These are phyloP conservation scores for Sporothrix schenckii DNA, from an alignment of 2,329 filamentous ascomycete species.

Conservation along the genomic window DNA sequence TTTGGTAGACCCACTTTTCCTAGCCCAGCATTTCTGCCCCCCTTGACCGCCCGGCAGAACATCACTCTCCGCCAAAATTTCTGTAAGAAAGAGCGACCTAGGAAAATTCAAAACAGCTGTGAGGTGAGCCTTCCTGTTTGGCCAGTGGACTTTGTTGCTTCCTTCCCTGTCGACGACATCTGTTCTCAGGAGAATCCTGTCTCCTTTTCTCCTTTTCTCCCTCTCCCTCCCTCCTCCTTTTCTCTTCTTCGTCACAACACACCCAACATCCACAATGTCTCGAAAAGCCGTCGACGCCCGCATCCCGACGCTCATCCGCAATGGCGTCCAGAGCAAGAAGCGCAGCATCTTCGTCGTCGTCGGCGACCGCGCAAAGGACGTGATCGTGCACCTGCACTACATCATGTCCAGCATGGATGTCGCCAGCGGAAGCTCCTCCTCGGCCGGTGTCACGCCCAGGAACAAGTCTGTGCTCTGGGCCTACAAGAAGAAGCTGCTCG, in stretches of 20 bases:
- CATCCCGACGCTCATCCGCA: slow-evolving; percentile 86
- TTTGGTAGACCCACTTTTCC: slow-evolving; percentile 27
- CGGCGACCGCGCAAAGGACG: slow-evolving; percentile 91
- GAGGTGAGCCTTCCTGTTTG: slow-evolving; percentile 1
- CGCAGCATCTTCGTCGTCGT: slow-evolving; percentile 97
- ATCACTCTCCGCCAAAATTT: slow-evolving; percentile 36
- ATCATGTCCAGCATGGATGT: slow-evolving; percentile 75
- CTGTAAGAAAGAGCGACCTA: slow-evolving; percentile 19
- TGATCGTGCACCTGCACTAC: slow-evolving; percentile 90
- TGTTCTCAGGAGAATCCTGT: slow-evolving; percentile 14
- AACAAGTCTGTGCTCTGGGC: slow-evolving; percentile 96
- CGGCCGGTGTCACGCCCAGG: slow-evolving; percentile 74
- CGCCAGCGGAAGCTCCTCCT: slow-evolving; percentile 14
- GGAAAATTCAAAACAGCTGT: slow-evolving; percentile 23
- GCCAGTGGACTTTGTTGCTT: slow-evolving; percentile 9
- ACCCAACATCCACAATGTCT: slow-evolving; percentile 52
- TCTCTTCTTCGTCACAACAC: neutral
- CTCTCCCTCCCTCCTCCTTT: neutral
- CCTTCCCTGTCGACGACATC: slow-evolving; percentile 21
- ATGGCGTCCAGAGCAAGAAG: slow-evolving; percentile 94
- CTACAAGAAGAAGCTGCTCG: slow-evolving; percentile 96
- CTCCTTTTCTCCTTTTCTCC: neutral
- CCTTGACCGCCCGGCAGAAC: slow-evolving; percentile 36
- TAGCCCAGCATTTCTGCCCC: slow-evolving; percentile 13
- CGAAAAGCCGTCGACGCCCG: slow-evolving; percentile 74